Evolutionary conservation across 441 rosid species (phyloP), one percentile per base, ranked within the genome.

Genomic region (Eugenia klotzschiana): DNA sequence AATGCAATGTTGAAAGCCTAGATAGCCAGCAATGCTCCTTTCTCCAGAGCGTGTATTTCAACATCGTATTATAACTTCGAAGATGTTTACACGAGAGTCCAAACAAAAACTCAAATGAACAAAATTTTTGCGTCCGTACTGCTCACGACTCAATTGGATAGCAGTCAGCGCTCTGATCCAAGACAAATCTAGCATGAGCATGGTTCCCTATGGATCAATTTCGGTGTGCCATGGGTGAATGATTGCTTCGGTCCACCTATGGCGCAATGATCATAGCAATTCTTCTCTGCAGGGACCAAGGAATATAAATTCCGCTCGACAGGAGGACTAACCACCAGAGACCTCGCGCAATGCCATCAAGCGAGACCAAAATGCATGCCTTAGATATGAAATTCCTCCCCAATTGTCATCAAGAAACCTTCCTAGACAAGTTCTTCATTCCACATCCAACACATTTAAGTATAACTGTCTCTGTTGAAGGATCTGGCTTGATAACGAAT

Each of bases 401-500:
- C 49, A 22, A 57, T 27, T 12, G 27, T 54, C 82, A 58, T 89
- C 85, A 95, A 41, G 98, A 90, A 72, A 88, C 49, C 91, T 93
- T 96, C 83, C 94, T 92, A 7, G 96, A 91, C 29, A 96, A 92
- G 87, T 95, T 95, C 87, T 82, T 87, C 88, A 93, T 83, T 58
- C 99, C 98, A 25, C 92, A 89, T 50, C 98, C 98, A 79, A 90
- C 83, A 80, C 99, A 93, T 86, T 85, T 91, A 60, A 95, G 95
- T 37, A 91, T 84, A 41, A 94, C 95, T 8, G 98, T 95, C 86
- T 91, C 91, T 4, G 98, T 92, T 1, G 89, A 79, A 26, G 95
- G 93, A 83, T 94, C 99, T 51, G 96, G 94, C 87, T 83, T 89
- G 41, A 96, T 91, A 40, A 26, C 89, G 87, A 96, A 95, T 25